Conservation (phyloP, 2,329 filamentous ascomycete species). For the Botryotinia calthae region DNA sequence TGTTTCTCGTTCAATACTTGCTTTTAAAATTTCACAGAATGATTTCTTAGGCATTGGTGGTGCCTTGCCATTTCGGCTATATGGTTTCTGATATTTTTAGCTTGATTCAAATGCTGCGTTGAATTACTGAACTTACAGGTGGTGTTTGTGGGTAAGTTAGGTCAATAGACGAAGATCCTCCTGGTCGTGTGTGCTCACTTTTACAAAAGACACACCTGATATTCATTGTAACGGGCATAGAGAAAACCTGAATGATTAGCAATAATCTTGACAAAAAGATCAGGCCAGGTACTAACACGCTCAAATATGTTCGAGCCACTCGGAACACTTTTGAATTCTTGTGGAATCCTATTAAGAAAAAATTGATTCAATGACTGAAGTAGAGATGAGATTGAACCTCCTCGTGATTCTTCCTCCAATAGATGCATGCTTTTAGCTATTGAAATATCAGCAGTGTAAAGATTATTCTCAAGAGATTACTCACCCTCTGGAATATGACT, state of each 20-base stretch:
- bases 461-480: constrained; percentile 23
- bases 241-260: constrained; percentile 51
- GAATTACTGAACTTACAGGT: constrained; percentile 28
- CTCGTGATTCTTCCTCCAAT: constrained; percentile 77
- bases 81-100: constrained; percentile 45
- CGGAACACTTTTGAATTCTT: constrained; percentile 70
- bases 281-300: constrained; percentile 48
- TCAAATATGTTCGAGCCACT: constrained; percentile 66
- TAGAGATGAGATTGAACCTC: constrained; percentile 72
- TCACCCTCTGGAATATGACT: constrained; percentile 74
- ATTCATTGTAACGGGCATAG: constrained; percentile 66
- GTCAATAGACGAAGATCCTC: constrained; percentile 79
- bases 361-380: constrained; percentile 85
- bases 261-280: constrained; percentile 8
- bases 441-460: constrained; percentile 26
- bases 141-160: constrained; percentile 67
- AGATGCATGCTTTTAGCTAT: constrained; percentile 71
- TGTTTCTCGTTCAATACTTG: constrained; percentile 84
- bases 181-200: constrained; percentile 79
- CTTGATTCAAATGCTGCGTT: not conserved
- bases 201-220: constrained; percentile 85
- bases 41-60: constrained; percentile 57
- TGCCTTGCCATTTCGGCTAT: constrained; percentile 49
- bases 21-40: constrained; percentile 91
- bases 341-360: constrained; percentile 74